A percentile compares a stretch with the other conserved stretches of the same genome.
These are phyloP conservation scores for Aspergillus floridensis DNA, from an alignment of 2,329 filamentous ascomycete species.

Conservation along the genomic window DNA sequence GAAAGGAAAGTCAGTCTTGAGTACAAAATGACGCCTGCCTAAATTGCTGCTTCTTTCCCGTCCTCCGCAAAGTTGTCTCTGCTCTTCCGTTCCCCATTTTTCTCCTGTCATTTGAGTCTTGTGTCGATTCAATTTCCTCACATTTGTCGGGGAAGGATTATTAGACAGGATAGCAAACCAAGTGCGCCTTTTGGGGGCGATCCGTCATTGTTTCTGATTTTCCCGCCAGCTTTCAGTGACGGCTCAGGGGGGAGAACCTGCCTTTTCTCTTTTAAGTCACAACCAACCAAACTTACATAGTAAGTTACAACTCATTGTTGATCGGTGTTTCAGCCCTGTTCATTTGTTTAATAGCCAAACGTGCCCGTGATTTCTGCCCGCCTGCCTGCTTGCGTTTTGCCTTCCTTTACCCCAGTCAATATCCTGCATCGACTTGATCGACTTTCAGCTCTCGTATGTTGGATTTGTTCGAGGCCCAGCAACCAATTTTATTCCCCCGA, in stretches of 20 bases:
- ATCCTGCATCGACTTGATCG: background rate
- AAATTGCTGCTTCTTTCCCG: background rate
- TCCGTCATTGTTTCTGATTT: background rate
- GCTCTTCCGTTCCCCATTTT: background rate
- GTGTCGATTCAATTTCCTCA: background rate
- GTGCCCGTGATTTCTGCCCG: background rate
- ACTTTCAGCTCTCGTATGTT: no score
- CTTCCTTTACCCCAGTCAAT: background rate
- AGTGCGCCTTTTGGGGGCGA: background rate
- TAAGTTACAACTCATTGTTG: background rate
- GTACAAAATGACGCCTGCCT: background rate
- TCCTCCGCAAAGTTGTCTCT: background rate
- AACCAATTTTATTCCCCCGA: background rate
- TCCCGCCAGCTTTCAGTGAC: background rate
- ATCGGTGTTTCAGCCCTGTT: constrained; percentile 1
- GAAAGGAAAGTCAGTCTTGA: background rate
- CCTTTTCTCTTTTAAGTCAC: background rate
- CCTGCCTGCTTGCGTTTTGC: background rate
- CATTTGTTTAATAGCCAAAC: background rate
- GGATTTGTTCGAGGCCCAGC: no score
- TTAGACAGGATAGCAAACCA: background rate
- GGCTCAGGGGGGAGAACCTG: background rate
- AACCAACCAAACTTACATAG: background rate
- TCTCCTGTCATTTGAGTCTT: background rate
- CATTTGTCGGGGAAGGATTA: background rate